Percentiles rank a stretch among this genome's conserved stretches.
phyloP scores from a whole-genome alignment of 257 asterid genomes.

The Capsicum rhomboideum region DNA sequence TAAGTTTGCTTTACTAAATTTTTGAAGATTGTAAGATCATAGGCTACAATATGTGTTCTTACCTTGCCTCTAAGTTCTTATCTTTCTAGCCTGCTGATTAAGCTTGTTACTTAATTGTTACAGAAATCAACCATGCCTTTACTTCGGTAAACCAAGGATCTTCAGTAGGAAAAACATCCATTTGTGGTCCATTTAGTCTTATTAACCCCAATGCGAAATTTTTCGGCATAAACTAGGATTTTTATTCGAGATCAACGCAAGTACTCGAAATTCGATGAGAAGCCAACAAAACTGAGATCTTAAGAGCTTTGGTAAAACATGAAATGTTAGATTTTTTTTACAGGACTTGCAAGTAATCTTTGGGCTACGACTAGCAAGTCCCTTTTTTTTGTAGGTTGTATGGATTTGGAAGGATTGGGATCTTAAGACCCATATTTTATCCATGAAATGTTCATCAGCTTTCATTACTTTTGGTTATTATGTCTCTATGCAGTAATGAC shows the following conservation, averaged over 20 bases:
- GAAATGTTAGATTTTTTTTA: too few relatives aligned
- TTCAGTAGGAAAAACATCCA: constrained; percentile 79
- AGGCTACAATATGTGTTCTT: background rate
- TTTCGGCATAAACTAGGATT: too few relatives aligned
- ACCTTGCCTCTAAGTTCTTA: background rate
- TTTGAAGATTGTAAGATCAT: background rate
- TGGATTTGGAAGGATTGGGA: background rate
- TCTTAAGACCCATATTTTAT: background rate
- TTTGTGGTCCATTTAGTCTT: constrained; percentile 90
- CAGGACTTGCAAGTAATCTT: too few relatives aligned
- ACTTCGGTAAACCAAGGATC: constrained; percentile 64
- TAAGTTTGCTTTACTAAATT: background rate
- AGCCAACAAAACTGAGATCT: too few relatives aligned
- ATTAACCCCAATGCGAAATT: too few relatives aligned
- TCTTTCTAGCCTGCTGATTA: background rate
- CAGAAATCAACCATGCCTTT: constrained; percentile 61
- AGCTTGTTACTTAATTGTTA: constrained; percentile 6
- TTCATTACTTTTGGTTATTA: background rate
- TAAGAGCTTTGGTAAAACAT: too few relatives aligned
- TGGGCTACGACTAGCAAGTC: too few relatives aligned
- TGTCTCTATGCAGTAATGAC: background rate
- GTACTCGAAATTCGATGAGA: too few relatives aligned
- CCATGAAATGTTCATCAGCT: background rate
- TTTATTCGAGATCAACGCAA: too few relatives aligned
- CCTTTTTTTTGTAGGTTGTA: too few relatives aligned